These are phyloP conservation scores for Salix udensis DNA, from an alignment of 345 rosid genomes.

Conservation along the genomic window DNA sequence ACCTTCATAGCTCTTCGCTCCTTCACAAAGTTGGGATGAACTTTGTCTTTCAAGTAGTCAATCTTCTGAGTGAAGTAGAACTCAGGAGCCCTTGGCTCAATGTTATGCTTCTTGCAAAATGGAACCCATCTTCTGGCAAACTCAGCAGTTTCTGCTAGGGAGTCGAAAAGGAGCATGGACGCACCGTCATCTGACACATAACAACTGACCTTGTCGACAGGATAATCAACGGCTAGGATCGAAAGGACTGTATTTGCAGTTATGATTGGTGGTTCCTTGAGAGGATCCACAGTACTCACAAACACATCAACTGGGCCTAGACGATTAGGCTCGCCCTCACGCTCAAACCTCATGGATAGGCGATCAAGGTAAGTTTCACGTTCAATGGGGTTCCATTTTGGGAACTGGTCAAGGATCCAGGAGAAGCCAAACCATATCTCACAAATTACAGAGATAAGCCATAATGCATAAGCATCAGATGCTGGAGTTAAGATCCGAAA, in stretches of 20 bases:
- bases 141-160: constrained; percentile 85
- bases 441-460: constrained; percentile 91
- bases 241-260: constrained; percentile 94
- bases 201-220: constrained; percentile 82
- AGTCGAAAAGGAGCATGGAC: constrained; percentile 85
- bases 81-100: constrained; percentile 94
- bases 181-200: constrained; percentile 98
- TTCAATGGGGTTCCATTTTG: constrained; percentile 88
- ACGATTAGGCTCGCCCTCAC: constrained; percentile 74
- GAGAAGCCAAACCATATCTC: constrained; percentile 94
- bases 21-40: constrained; percentile 87
- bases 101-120: constrained; percentile 74
- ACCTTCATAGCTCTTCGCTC: constrained; percentile 99
- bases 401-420: constrained; percentile 98
- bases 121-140: constrained; percentile 99
- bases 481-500: constrained; percentile 92
- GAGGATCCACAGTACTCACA: constrained; percentile 95
- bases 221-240: constrained; percentile 72
- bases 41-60: constrained; percentile 92
- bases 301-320: constrained; percentile 81
- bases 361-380: constrained; percentile 91
- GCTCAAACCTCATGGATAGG: constrained; percentile 75
- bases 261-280: constrained; percentile 95
- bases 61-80: constrained; percentile 88
- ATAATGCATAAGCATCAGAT: constrained; percentile 74